These are phyloP conservation scores for Phytophthora pinifolia DNA, from an alignment of 352 stramenopile genomes.

Conservation along the genomic window DNA sequence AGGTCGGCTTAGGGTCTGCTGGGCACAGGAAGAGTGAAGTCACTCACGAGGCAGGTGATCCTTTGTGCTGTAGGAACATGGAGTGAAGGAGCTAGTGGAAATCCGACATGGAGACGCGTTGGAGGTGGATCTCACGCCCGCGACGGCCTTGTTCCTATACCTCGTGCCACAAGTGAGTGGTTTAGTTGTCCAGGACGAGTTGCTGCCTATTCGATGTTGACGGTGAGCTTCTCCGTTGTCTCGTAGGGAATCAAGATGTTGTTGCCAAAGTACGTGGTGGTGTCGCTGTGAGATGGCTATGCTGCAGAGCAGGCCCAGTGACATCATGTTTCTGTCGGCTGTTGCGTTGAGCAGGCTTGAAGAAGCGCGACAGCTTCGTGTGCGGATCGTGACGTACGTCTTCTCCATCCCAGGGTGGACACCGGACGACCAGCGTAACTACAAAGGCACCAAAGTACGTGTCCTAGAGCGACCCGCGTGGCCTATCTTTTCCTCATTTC, in stretches of 20 bases:
- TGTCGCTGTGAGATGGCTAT: background rate
- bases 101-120: conserved; percentile 69
- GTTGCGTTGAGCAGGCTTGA: conserved; percentile 44
- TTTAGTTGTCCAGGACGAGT: background rate
- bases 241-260: conserved; percentile 66
- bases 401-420: conserved; percentile 81
- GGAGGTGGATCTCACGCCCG: conserved; percentile 51
- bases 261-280: conserved; percentile 55
- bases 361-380: conserved; percentile 51
- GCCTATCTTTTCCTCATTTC: background rate
- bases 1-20: conserved; percentile 24
- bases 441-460: conserved; percentile 85
- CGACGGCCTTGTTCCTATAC: conserved; percentile 81
- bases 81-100: conserved; percentile 43
- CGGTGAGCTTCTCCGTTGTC: conserved; percentile 1
- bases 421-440: conserved; percentile 52
- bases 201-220: conserved; percentile 7
- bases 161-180: conserved; percentile 65
- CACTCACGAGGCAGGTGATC: background rate
- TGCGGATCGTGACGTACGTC: conserved; percentile 84
- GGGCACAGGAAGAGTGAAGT: too few relatives aligned
- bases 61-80: conserved; percentile 37
- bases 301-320: background rate
- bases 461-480: background rate
- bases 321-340: conserved; percentile 5